Conservation (phyloP, 306 rosid genomes). For the Parietaria judaica region DNA sequence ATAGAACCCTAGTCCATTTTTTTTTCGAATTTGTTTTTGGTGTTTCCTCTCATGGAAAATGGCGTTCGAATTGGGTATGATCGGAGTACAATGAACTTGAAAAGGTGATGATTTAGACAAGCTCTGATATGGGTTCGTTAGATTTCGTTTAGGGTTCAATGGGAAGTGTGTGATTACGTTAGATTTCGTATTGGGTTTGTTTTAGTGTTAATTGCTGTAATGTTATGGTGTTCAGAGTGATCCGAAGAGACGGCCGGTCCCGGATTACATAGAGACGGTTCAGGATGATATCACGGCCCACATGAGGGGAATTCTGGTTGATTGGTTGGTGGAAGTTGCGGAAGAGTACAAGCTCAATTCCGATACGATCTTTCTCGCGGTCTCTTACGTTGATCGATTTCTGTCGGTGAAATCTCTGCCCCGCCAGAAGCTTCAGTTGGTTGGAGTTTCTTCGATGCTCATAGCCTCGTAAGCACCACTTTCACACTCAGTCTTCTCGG, state of each 20-base stretch:
- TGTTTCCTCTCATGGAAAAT: no score
- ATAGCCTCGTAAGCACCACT: slow-evolving; percentile 67
- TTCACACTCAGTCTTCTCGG: not conserved
- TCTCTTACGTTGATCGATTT: slow-evolving; percentile 57
- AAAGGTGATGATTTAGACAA: not conserved
- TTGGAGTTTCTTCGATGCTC: slow-evolving; percentile 74
- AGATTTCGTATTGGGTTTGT: no score
- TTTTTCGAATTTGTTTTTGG: not conserved
- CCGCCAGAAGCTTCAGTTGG: slow-evolving; percentile 50
- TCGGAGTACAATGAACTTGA: no score
- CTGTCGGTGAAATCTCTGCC: slow-evolving; percentile 40
- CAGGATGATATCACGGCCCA: slow-evolving; percentile 63
- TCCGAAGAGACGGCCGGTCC: slow-evolving; percentile 50
- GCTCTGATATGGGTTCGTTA: not conserved
- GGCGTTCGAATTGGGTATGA: no score
- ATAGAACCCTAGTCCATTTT: not conserved
- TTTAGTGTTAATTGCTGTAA: not conserved
- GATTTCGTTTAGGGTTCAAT: no score
- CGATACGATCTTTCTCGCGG: slow-evolving; percentile 55
- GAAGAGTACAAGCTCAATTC: slow-evolving; percentile 77
- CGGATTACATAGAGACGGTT: slow-evolving; percentile 50
- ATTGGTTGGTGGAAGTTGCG: slow-evolving; percentile 91
- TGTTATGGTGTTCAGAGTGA: slow-evolving; percentile 38
- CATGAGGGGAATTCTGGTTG: slow-evolving; percentile 75
- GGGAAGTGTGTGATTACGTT: no score